Conservation (phyloP, 2,329 filamentous ascomycete species). For the Conoideocrella luteorostrata region DNA sequence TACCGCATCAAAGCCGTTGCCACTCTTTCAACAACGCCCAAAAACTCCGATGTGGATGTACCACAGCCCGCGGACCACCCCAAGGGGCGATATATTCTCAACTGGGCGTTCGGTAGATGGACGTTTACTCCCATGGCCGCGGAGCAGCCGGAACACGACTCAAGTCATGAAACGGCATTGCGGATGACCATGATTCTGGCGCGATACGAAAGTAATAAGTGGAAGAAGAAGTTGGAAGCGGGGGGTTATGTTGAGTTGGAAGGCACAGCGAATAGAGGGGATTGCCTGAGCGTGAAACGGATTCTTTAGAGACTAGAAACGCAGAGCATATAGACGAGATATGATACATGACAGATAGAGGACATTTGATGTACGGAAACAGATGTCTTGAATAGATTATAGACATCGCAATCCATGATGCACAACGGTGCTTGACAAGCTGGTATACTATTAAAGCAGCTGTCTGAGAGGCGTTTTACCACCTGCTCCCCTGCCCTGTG, state of each 20-base stretch:
- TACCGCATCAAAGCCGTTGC: conserved; percentile 84
- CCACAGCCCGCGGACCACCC: conserved; percentile 26
- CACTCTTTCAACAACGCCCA: conserved; percentile 39
- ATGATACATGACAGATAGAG: too few relatives aligned
- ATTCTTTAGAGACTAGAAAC: conserved; percentile 30
- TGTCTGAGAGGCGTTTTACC: too few relatives aligned
- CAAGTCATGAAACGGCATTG: conserved; percentile 49
- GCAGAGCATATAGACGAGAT: background rate
- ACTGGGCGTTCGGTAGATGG: conserved; percentile 98
- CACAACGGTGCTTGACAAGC: too few relatives aligned
- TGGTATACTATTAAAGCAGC: too few relatives aligned
- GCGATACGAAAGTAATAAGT: conserved; percentile 66
- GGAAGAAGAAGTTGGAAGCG: conserved; percentile 65
- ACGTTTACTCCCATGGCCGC: conserved; percentile 62
- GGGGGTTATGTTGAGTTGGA: conserved; percentile 48
- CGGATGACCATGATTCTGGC: conserved; percentile 73
- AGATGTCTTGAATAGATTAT: too few relatives aligned
- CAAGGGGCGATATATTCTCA: conserved; percentile 70
- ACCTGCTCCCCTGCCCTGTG: too few relatives aligned
- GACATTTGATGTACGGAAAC: too few relatives aligned
- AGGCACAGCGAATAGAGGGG: conserved; percentile 36
- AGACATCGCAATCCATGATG: too few relatives aligned
- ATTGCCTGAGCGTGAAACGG: conserved; percentile 46
- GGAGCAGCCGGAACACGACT: conserved; percentile 42
- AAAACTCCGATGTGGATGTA: conserved; percentile 44